Percentiles rank a stretch among this genome's conserved stretches.
These are phyloP conservation scores for Mycena albidolilacea DNA, from an alignment of 768 basidiomycete genomes.

Conservation along the genomic window DNA sequence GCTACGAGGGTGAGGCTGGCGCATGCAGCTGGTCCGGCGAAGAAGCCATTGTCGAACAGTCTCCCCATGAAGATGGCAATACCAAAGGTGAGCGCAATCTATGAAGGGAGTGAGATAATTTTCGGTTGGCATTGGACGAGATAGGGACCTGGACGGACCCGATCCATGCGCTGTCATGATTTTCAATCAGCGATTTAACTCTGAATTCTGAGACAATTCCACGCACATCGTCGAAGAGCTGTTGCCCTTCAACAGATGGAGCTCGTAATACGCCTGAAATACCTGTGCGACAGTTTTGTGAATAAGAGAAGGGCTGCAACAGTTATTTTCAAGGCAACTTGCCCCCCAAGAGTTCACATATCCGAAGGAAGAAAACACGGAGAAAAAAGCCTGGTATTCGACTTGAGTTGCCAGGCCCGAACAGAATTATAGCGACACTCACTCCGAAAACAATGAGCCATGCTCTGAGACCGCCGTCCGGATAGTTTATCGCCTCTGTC, in stretches of 20 bases:
- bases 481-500: slow-evolving; percentile 38
- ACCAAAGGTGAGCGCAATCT: slow-evolving; percentile 77
- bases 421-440: neutral
- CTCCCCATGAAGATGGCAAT: slow-evolving; percentile 77
- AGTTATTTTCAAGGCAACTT: slow-evolving; percentile 45
- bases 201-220: slow-evolving; percentile 51
- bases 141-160: slow-evolving; percentile 76
- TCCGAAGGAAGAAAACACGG: slow-evolving; percentile 62
- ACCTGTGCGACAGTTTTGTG: slow-evolving; percentile 56
- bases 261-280: slow-evolving; percentile 82
- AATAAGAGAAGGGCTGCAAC: neutral
- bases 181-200: neutral
- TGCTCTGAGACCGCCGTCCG: slow-evolving; percentile 58
- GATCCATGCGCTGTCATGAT: slow-evolving; percentile 81
- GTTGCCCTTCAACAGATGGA: slow-evolving; percentile 58
- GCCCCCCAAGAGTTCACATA: slow-evolving; percentile 85
- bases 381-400: slow-evolving; percentile 27
- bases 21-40: slow-evolving; percentile 63
- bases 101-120: slow-evolving; percentile 9
- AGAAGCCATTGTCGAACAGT: slow-evolving; percentile 81
- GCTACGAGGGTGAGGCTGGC: slow-evolving; percentile 67
- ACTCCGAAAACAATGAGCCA: slow-evolving; percentile 59
- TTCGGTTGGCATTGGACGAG: slow-evolving; percentile 4
- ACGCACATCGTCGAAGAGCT: slow-evolving; percentile 73
- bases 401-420: neutral